phyloP scores from a whole-genome alignment of 164 flowering plant species.

The Piper betle region DNA sequence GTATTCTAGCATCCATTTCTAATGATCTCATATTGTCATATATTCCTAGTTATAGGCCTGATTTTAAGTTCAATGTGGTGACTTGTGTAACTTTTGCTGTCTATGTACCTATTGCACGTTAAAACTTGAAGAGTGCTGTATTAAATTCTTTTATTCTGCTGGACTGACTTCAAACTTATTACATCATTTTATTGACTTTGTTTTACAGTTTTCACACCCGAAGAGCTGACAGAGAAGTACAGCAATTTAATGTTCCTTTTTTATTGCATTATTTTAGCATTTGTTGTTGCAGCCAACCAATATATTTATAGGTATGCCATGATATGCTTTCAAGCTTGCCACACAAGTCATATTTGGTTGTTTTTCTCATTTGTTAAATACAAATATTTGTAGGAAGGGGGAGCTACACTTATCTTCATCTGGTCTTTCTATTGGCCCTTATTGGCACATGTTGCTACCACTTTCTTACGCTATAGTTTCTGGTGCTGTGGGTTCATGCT shows the following conservation, averaged over 20 bases:
- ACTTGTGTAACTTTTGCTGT: no score
- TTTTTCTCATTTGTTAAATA: conserved; percentile 1
- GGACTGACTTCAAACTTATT: not conserved
- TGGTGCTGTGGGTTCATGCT: conserved; percentile 93
- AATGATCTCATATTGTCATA: no score
- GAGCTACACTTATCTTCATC: conserved; percentile 48
- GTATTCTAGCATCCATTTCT: no score
- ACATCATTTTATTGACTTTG: not conserved
- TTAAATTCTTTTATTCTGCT: no score
- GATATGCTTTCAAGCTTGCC: not conserved
- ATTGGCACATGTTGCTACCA: conserved; percentile 85
- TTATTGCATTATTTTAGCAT: conserved; percentile 57
- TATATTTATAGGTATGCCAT: conserved; percentile 50
- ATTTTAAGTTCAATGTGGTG: no score
- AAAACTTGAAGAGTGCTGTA: no score
- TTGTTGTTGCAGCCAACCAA: conserved; percentile 60
- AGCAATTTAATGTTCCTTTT: conserved; percentile 68
- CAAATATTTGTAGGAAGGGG: conserved; percentile 53
- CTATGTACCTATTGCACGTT: no score
- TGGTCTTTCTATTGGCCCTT: conserved; percentile 52
- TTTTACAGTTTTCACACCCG: conserved; percentile 84
- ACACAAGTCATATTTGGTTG: not conserved
- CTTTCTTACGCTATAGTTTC: conserved; percentile 92
- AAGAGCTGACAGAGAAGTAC: conserved; percentile 88
- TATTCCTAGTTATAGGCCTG: no score